phyloP scores from a whole-genome alignment of 1,139 yeast species.

The Spencermartinsiella ligniputridi region DNA sequence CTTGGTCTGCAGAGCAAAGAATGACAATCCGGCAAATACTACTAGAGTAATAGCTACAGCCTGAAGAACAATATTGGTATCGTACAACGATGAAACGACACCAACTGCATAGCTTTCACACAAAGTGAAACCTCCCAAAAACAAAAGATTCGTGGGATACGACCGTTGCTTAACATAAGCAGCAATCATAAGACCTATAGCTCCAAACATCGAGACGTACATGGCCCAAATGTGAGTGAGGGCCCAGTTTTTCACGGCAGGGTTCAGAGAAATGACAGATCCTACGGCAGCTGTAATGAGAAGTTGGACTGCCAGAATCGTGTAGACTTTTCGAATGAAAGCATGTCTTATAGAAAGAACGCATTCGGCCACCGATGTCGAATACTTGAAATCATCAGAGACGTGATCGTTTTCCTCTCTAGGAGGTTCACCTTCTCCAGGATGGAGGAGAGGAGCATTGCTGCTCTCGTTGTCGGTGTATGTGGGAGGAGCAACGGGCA shows the following conservation, averaged over 20 bases:
- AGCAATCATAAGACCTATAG: conserved; percentile 59
- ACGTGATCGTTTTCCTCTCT: conserved; percentile 28
- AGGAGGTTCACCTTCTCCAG: conserved; percentile 25
- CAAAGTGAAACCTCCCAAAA: conserved; percentile 63
- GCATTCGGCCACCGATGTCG: conserved; percentile 73
- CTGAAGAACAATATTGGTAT: conserved; percentile 60
- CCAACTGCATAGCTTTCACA: conserved; percentile 76
- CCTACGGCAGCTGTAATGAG: conserved; percentile 60
- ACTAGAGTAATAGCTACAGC: conserved; percentile 67
- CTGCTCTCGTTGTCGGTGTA: conserved; percentile 2
- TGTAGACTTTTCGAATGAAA: conserved; percentile 75
- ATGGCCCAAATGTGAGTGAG: conserved; percentile 58
- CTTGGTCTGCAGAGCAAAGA: conserved; percentile 77
- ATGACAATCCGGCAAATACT: conserved; percentile 68
- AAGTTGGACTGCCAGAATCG: conserved; percentile 63
- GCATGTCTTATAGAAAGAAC: conserved; percentile 70
- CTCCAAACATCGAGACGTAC: conserved; percentile 52
- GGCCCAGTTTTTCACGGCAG: conserved; percentile 53
- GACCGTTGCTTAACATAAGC: conserved; percentile 57
- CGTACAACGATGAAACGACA: conserved; percentile 58
- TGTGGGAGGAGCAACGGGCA: conserved; percentile 10
- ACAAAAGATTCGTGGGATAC: conserved; percentile 57
- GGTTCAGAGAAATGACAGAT: conserved; percentile 46
- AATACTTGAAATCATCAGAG: conserved; percentile 78
- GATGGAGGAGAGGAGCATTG: conserved; percentile 13